Evolutionary conservation across 805 yeast species (phyloP).

Genomic region (Wickerhamomyces bovis): DNA sequence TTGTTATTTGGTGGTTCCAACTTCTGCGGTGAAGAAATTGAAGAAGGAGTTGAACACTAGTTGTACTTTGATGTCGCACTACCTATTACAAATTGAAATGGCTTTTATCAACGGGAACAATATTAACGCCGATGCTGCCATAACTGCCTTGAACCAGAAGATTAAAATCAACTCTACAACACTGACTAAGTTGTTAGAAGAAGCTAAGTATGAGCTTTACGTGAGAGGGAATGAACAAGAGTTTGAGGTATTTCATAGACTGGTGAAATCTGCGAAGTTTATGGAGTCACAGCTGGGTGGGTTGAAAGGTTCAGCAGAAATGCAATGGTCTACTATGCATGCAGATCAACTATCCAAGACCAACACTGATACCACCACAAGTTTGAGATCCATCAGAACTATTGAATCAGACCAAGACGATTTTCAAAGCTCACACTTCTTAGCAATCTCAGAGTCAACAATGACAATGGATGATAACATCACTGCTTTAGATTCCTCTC

Average conservation of each 20-base stretch:
- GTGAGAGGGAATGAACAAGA: slow-evolving; percentile 51
- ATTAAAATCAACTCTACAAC: slow-evolving; percentile 35
- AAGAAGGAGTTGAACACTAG: slow-evolving; percentile 43
- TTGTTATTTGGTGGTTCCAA: slow-evolving; percentile 63
- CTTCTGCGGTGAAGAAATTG: slow-evolving; percentile 43
- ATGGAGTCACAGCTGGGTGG: slow-evolving; percentile 60
- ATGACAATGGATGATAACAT: slow-evolving; percentile 10
- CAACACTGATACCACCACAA: neutral
- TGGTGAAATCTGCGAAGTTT: slow-evolving; percentile 47
- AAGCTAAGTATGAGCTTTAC: slow-evolving; percentile 56
- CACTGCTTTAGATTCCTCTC: slow-evolving; percentile 22
- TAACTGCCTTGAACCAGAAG: slow-evolving; percentile 26
- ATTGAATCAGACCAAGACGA: slow-evolving; percentile 1
- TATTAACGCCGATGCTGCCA: slow-evolving; percentile 29
- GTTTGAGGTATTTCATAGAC: slow-evolving; percentile 35
- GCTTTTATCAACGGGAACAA: slow-evolving; percentile 44
- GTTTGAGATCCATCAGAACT: slow-evolving; percentile 3
- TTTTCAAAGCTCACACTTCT: neutral
- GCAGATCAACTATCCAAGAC: slow-evolving; percentile 10
- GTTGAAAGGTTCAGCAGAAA: slow-evolving; percentile 58
- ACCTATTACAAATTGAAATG: slow-evolving; percentile 39
- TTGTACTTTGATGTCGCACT: slow-evolving; percentile 45
- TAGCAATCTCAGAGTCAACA: slow-evolving; percentile 6
- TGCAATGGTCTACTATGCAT: slow-evolving; percentile 52
- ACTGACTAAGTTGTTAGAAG: slow-evolving; percentile 42